Percentiles rank a stretch among this genome's conserved stretches.
phyloP scores from a whole-genome alignment of 805 yeast genomes.

The Barnettozyma wickerhamii region DNA sequence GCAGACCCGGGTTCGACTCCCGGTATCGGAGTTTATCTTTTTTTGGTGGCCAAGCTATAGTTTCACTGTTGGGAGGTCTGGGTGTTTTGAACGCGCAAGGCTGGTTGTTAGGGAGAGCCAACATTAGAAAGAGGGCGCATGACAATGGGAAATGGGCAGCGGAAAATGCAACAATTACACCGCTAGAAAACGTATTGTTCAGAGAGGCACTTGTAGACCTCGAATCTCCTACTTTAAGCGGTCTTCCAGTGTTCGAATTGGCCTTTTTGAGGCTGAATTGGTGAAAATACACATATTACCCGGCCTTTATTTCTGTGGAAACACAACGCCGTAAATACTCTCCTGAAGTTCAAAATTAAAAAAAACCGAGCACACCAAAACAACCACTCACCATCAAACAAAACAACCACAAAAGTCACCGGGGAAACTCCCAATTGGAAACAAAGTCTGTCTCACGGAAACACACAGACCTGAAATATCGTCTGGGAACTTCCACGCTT shows the following conservation, averaged over 20 bases:
- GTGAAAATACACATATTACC: slow-evolving; percentile 3
- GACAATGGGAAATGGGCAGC: background rate
- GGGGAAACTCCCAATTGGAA: slow-evolving; percentile 3
- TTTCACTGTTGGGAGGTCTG: background rate
- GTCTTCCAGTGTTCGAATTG: too few species aligned
- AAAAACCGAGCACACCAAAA: slow-evolving; percentile 2
- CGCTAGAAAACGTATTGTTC: too few species aligned
- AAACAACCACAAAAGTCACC: background rate
- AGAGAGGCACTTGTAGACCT: too few species aligned
- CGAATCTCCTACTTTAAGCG: too few species aligned
- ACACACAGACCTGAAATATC: background rate
- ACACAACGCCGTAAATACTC: slow-evolving; percentile 2
- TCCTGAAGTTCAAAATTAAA: slow-evolving; percentile 6
- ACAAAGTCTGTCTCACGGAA: background rate
- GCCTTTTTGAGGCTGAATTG: too few species aligned
- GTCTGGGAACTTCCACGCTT: background rate
- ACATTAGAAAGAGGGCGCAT: too few species aligned
- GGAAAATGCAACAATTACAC: background rate
- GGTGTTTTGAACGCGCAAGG: background rate
- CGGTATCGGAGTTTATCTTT: slow-evolving; percentile 60
- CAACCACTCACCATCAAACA: slow-evolving; percentile 2
- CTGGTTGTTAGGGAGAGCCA: background rate
- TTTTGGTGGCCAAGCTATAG: background rate
- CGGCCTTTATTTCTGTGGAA: slow-evolving; percentile 3
- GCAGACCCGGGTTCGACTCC: slow-evolving; percentile 86